These are phyloP conservation scores for Luvunga scandens DNA, from an alignment of 345 rosid species.

Conservation along the genomic window DNA sequence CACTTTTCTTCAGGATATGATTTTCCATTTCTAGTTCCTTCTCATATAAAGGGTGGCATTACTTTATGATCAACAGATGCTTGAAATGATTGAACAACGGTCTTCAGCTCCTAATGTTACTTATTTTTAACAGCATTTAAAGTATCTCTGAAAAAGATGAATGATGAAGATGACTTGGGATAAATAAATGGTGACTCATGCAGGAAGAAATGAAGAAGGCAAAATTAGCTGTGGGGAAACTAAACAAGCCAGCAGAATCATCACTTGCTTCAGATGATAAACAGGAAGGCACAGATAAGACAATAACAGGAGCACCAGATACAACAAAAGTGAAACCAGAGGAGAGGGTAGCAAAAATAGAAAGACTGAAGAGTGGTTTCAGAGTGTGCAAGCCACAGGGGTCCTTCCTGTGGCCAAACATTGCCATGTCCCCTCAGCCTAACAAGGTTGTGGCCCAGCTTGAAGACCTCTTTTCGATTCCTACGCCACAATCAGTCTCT, in stretches of 20 bases:
- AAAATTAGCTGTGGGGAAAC: conserved; percentile 31
- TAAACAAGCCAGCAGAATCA: conserved; percentile 23
- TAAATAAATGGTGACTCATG: conserved; percentile 8
- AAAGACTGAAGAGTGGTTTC: conserved; percentile 75
- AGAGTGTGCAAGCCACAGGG: conserved; percentile 78
- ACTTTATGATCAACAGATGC: neutral
- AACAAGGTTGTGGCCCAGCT: conserved; percentile 25
- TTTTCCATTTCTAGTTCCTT: neutral
- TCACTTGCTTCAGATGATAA: neutral
- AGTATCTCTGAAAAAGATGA: neutral
- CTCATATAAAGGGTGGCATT: neutral
- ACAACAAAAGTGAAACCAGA: conserved; percentile 23
- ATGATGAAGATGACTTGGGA: too few relatives aligned
- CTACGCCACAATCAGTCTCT: conserved; percentile 44
- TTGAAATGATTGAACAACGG: neutral
- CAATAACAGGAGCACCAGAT: conserved; percentile 15
- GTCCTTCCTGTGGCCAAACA: conserved; percentile 73
- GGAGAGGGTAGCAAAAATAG: conserved; percentile 43
- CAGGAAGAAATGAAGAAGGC: conserved; percentile 57
- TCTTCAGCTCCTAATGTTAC: neutral
- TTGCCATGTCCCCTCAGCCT: conserved; percentile 24
- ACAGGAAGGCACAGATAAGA: conserved; percentile 5
- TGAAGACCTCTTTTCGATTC: conserved; percentile 29
- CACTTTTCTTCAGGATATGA: neutral
- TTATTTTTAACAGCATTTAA: neutral